Evolutionary conservation across 2,329 filamentous ascomycete genomes (phyloP).

Genomic region (Mycosphaerella sp.): DNA sequence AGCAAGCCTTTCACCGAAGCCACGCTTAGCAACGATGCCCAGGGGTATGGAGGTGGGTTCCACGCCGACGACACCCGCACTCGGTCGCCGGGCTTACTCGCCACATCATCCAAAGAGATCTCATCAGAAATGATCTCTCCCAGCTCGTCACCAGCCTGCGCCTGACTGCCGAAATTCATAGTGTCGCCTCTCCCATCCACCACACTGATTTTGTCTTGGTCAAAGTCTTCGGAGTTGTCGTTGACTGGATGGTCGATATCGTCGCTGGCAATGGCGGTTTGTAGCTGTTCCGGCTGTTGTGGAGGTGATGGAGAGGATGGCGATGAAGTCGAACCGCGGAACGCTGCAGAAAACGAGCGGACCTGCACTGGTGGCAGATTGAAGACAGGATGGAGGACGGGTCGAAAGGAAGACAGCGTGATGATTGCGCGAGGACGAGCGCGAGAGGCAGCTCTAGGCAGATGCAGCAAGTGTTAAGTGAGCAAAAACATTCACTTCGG

Average conservation of each 20-base stretch:
- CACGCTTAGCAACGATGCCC: slow-evolving; percentile 76
- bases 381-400: slow-evolving; percentile 10
- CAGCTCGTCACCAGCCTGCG: slow-evolving; percentile 53
- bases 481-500: neutral
- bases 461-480: neutral
- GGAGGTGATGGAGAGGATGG: neutral
- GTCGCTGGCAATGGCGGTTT: slow-evolving; percentile 5
- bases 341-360: slow-evolving; percentile 16
- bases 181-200: slow-evolving; percentile 7
- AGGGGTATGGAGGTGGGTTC: slow-evolving; percentile 62
- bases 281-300: slow-evolving; percentile 1
- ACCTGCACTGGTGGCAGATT: slow-evolving; percentile 15
- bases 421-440: slow-evolving; percentile 6
- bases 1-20: slow-evolving; percentile 74
- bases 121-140: slow-evolving; percentile 67
- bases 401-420: slow-evolving; percentile 9
- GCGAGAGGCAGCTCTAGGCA: slow-evolving; percentile 11
- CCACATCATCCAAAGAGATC: slow-evolving; percentile 74
- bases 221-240: slow-evolving; percentile 5
- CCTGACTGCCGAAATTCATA: slow-evolving; percentile 39
- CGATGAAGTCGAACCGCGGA: slow-evolving; percentile 4
- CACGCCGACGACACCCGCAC: slow-evolving; percentile 6
- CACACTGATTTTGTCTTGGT: neutral
- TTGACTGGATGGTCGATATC: neutral
- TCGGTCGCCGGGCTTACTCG: slow-evolving; percentile 31